Evolutionary conservation across 768 basidiomycete genomes (phyloP).

Genomic region (Rhizopogon roseolus): DNA sequence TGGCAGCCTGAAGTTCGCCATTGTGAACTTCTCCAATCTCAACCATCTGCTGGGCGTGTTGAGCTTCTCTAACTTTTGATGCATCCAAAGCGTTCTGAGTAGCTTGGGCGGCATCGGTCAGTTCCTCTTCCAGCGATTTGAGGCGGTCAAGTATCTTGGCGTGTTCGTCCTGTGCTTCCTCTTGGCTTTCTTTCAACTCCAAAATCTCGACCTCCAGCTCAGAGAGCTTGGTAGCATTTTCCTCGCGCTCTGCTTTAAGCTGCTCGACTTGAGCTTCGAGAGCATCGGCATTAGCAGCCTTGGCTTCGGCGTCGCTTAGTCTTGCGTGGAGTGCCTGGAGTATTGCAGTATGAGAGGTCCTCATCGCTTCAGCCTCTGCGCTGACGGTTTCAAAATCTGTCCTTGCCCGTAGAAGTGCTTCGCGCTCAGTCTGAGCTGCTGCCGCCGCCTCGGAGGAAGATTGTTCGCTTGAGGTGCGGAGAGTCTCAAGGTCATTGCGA

Average conservation of each 20-base stretch:
- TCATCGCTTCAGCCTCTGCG: conserved; percentile 47
- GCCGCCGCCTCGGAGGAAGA: conserved; percentile 38
- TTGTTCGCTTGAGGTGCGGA: conserved; percentile 43
- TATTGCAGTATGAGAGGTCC: conserved; percentile 43
- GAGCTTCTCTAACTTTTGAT: conserved; percentile 43
- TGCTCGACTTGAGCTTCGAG: conserved; percentile 46
- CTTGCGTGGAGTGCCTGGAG: conserved; percentile 43
- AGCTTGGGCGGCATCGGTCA: conserved; percentile 43
- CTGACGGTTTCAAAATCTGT: conserved; percentile 53
- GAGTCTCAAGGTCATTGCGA: conserved; percentile 47
- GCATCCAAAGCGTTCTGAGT: conserved; percentile 45
- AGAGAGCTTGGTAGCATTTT: conserved; percentile 64
- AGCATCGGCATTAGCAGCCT: conserved; percentile 35
- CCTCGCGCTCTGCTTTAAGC: conserved; percentile 65
- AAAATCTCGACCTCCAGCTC: conserved; percentile 80
- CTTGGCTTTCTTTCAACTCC: conserved; percentile 69
- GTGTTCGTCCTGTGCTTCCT: conserved; percentile 57
- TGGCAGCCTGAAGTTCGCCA: conserved; percentile 39
- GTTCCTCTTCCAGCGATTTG: conserved; percentile 48
- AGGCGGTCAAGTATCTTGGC: conserved; percentile 40
- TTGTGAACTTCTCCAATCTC: conserved; percentile 40
- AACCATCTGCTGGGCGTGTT: conserved; percentile 34
- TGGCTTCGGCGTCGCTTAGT: conserved; percentile 42
- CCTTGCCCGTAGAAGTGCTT: conserved; percentile 59
- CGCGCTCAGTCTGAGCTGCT: conserved; percentile 57